These are phyloP conservation scores for Elsinoe australis DNA, from an alignment of 2,329 filamentous ascomycete species.

Conservation along the genomic window DNA sequence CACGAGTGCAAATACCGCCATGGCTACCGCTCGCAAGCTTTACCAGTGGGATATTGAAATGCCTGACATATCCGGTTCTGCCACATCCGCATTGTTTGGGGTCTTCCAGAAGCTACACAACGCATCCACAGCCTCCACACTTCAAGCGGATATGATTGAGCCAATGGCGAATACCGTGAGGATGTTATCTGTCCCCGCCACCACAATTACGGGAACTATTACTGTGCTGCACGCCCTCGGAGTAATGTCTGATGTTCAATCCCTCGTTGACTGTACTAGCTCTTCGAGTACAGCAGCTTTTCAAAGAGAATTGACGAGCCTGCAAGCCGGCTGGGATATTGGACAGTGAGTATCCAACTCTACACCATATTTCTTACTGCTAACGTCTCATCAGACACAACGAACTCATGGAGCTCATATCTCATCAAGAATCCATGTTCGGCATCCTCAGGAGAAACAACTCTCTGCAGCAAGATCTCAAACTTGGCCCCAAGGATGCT, in stretches of 20 bases:
- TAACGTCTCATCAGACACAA: not conserved
- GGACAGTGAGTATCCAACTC: slow-evolving; percentile 53
- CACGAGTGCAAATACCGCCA: slow-evolving; percentile 60
- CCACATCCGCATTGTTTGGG: slow-evolving; percentile 64
- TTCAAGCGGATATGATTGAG: slow-evolving; percentile 32
- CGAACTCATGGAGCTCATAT: slow-evolving; percentile 9
- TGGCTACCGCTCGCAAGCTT: slow-evolving; percentile 70
- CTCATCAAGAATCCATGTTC: slow-evolving; percentile 4
- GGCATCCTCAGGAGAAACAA: slow-evolving; percentile 56
- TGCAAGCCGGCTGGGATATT: slow-evolving; percentile 70
- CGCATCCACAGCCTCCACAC: slow-evolving; percentile 48
- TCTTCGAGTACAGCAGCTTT: slow-evolving; percentile 50
- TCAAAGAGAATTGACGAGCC: slow-evolving; percentile 52
- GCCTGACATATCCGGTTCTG: slow-evolving; percentile 44
- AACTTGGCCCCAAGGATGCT: slow-evolving; percentile 55
- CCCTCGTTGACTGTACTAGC: slow-evolving; percentile 53
- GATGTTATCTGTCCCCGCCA: slow-evolving; percentile 40
- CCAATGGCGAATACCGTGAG: slow-evolving; percentile 6
- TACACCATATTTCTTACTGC: no score
- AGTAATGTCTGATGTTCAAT: slow-evolving; percentile 71
- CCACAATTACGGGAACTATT: no score
- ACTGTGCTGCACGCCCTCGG: slow-evolving; percentile 60
- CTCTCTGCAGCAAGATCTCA: slow-evolving; percentile 58
- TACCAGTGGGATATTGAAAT: slow-evolving; percentile 88
- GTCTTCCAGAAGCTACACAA: slow-evolving; percentile 72